Conservation (phyloP, 805 yeast species). For the Brettanomyces bruxellensis region DNA sequence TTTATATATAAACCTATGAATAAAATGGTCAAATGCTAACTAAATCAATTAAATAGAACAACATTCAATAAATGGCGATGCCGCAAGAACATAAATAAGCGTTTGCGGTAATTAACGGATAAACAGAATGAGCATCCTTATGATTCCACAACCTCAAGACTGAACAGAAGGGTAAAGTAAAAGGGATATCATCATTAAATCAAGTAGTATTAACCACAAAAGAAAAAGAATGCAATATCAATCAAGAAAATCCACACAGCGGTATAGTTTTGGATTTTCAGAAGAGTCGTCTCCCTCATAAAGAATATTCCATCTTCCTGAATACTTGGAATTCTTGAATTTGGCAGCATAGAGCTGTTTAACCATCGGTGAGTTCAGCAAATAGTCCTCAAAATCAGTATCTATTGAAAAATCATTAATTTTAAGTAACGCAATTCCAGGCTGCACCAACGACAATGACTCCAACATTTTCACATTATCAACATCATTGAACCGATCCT, state of each 20-base stretch:
- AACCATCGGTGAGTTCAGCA: conserved; percentile 14
- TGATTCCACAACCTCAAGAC: no score
- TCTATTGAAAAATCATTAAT: conserved; percentile 5
- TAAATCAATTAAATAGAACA: no score
- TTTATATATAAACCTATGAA: no score
- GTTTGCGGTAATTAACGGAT: no score
- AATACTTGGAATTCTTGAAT: neutral
- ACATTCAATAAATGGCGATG: no score
- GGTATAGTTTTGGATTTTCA: neutral
- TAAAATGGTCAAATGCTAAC: no score
- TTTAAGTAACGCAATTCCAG: conserved; percentile 10
- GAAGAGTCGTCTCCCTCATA: conserved; percentile 1
- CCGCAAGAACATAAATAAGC: no score
- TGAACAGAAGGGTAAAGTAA: no score
- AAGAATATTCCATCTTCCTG: conserved; percentile 5
- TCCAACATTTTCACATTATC: conserved; percentile 13
- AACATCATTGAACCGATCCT: conserved; percentile 6
- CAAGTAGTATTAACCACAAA: neutral
- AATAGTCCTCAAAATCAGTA: conserved; percentile 7
- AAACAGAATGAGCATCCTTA: no score
- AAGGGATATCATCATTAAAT: neutral
- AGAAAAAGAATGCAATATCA: neutral
- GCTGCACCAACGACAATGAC: conserved; percentile 13
- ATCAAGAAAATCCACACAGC: conserved; percentile 1
- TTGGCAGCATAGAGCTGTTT: conserved; percentile 7